Base-by-base conservation (phyloP, 1,284 basidiomycete genomes). In the Ustanciosporium gigantosporum region DNA sequence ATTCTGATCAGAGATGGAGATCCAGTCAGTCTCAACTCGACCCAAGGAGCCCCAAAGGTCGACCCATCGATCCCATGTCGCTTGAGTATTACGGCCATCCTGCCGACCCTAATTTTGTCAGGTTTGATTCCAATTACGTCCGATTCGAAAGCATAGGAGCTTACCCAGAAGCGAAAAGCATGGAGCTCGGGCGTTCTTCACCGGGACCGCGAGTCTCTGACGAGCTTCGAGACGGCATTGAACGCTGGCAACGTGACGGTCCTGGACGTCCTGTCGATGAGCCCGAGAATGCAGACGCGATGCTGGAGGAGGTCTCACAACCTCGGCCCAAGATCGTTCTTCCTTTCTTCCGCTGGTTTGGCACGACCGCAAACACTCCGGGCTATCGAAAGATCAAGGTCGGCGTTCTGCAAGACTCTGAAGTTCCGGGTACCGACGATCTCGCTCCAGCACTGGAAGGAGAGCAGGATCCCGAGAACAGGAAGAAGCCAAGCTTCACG, bases 341-440 rank as follows among this genome's bases (percentile, higher is more conserved):
- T 2, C 69, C 69, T n/a, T 72, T 72, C 62, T 72, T 72, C 58
- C 59, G 69, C 7, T 72, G 69, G 69, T 72, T 72, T 24, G 69
- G 69, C 25, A 59, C 65, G 2, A 72, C 69, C 13, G 69, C 69
- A n/a, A 72, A 72, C 37, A 72, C 69, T 19, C 69, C 69, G 14
- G 69, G 69, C 24, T 69, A 69, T 27, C 49, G 66, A 9, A 62
- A 67, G 46, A 72, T 72, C 58, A 72, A 72, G 37, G 69, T 72
- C 21, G 69, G 67, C 20, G 67, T 72, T 11, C 45, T 62, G 23
- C 64, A 62, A 14, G 64, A 66, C 31, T 51, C 58, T 5, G 64
- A 66, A 20, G 57, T 61, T 24, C 46, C 62, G 19, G 58, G 52
- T 9, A 49, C 51, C 2, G 57, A 61, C 27, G 57, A 61, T 25